Base-by-base conservation (phyloP, 768 basidiomycete species). In the Leccinellum rugosiceps region DNA sequence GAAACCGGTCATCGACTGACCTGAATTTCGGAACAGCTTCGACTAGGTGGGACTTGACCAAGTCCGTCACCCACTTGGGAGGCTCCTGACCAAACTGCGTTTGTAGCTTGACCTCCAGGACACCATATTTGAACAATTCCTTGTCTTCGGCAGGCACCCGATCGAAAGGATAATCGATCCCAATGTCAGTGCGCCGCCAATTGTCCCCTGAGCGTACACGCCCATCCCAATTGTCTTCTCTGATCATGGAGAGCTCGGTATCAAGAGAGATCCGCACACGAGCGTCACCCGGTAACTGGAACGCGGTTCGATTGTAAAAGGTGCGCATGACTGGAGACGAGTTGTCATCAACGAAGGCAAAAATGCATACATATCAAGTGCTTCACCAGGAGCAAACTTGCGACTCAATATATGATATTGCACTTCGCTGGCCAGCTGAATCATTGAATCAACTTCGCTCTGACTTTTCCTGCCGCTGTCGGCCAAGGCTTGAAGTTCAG, bases 21-120 rank as follows among this genome's bases (percentile, higher is more conserved):
- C 88, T 90, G 80, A 98, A 98, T 76, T 98, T 98, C 32, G 97
- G 97, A 1, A 99, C 93, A 13, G 95, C 94, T 72, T 98, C 97
- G 17, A 98, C 96, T 6, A 98, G 76, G 74, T 98, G 94, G 28
- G 91, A 93, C 65, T 89, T 86, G 23, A 98, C 94, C n/a, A 99
- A 84, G 55, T 98, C 96, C 6, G 87, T 86, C 17, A 98, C 93
- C 97, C 97, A 99, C 68, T 88, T 78, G 1, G 96, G 96, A 4
- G 97, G 95, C 70, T 97, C 85, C 71, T 98, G 95, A 0, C 97
- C 97, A 59, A 88, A 80, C 67, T 98, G 94, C 2, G 95, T 98
- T 74, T 98, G 95, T 25, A 98, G 76, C 76, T 99, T 99, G 66
- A 99, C 94, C 73, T 99, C 97, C 6, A 99, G 77, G 4, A 99